Conservation (phyloP, 345 rosid species). For the Noccaea caerulescens region DNA sequence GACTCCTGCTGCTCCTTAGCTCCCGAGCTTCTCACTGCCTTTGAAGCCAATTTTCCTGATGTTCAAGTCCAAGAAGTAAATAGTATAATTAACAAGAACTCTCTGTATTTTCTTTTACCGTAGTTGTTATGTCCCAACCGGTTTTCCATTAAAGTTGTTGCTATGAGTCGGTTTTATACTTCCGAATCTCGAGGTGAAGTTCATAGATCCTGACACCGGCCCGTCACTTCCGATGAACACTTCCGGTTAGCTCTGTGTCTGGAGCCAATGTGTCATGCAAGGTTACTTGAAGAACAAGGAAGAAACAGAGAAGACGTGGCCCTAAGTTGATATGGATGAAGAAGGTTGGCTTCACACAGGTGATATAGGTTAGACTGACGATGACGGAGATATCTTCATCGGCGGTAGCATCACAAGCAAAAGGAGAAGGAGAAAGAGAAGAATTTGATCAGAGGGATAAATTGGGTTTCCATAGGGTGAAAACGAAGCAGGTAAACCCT, state of each 20-base stretch:
- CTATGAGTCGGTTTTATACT: conserved; percentile 86
- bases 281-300: too few species aligned
- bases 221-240: conserved; percentile 67
- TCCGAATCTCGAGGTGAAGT: conserved; percentile 85
- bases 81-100: background rate
- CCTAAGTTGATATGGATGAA: too few species aligned
- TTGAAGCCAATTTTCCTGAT: conserved; percentile 70
- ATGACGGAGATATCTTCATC: too few species aligned
- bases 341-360: too few species aligned
- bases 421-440: too few species aligned
- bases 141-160: background rate
- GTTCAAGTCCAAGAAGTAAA: conserved; percentile 88
- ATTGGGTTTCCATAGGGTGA: too few species aligned
- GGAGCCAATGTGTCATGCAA: conserved; percentile 47
- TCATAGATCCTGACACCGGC: conserved; percentile 79
- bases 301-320: too few species aligned
- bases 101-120: too few species aligned
- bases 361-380: too few species aligned
- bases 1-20: conserved; percentile 98
- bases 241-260: conserved; percentile 82
- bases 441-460: too few species aligned
- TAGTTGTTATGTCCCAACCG: background rate
- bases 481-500: too few species aligned
- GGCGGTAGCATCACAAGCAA: too few species aligned
- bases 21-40: conserved; percentile 74